Evolutionary conservation across 805 yeast species (phyloP).

Genomic region (Komagataella ulmi): DNA sequence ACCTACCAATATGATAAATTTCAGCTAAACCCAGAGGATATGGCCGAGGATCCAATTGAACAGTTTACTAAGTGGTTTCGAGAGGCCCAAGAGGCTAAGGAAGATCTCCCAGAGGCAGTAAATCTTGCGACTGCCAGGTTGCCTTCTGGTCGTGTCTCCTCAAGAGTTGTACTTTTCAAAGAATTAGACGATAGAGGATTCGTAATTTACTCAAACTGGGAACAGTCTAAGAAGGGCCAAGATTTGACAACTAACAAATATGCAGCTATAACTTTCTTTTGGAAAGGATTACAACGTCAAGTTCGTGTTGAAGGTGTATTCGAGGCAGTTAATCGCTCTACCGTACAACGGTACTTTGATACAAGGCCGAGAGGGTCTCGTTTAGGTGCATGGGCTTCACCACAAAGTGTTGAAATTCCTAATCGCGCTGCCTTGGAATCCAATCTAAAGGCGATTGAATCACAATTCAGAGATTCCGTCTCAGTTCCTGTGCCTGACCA

Average conservation of each 20-base stretch:
- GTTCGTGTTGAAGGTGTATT: conserved; percentile 84
- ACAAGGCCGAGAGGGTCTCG: conserved; percentile 89
- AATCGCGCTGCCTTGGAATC: conserved; percentile 52
- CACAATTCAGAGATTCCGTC: conserved; percentile 49
- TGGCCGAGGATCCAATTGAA: conserved; percentile 47
- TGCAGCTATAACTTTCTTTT: conserved; percentile 80
- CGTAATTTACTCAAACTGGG: conserved; percentile 87
- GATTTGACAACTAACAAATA: conserved; percentile 63
- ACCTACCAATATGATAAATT: conserved; percentile 78
- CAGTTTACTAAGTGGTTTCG: conserved; percentile 82
- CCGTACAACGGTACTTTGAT: conserved; percentile 62
- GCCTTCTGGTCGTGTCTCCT: conserved; percentile 84
- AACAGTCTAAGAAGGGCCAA: conserved; percentile 62
- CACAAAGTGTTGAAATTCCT: conserved; percentile 56
- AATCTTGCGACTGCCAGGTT: conserved; percentile 80
- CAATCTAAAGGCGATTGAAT: conserved; percentile 29
- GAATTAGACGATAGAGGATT: conserved; percentile 82
- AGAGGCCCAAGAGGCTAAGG: conserved; percentile 46
- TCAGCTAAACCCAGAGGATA: conserved; percentile 38
- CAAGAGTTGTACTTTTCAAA: conserved; percentile 75
- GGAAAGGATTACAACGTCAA: conserved; percentile 86
- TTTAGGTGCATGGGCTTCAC: conserved; percentile 95
- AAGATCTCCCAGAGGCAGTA: conserved; percentile 69
- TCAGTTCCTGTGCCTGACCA: conserved; percentile 81
- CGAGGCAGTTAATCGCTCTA: conserved; percentile 61